These are phyloP conservation scores for Zymoseptoria pseudotritici DNA, from an alignment of 2,329 filamentous ascomycete species.

Conservation along the genomic window DNA sequence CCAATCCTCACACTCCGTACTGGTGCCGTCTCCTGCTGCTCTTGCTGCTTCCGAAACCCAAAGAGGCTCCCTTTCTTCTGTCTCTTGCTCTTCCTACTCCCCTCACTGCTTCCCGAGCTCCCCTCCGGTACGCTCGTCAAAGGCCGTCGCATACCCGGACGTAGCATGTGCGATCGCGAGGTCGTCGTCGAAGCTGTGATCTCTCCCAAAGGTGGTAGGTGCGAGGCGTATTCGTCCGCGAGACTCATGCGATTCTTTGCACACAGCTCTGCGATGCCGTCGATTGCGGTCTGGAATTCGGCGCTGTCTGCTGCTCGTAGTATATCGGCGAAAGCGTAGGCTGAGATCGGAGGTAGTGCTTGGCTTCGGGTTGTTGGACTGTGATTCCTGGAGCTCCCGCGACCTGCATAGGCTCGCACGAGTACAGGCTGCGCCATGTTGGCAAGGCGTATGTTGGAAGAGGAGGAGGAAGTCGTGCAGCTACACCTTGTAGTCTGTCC, in stretches of 20 bases:
- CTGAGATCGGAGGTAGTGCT: constrained; percentile 25
- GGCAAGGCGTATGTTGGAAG: constrained; percentile 7
- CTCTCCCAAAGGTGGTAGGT: constrained; percentile 55
- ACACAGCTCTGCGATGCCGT: constrained; percentile 57
- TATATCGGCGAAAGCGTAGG: constrained; percentile 28
- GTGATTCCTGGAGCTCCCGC: constrained; percentile 6
- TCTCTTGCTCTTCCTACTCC: constrained; percentile 19
- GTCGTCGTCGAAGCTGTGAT: constrained; percentile 33
- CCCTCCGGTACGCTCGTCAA: constrained; percentile 42
- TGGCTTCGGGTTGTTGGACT: constrained; percentile 7
- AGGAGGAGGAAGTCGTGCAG: neutral
- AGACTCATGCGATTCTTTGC: constrained; percentile 54
- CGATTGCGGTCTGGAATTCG: constrained; percentile 51
- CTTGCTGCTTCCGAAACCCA: constrained; percentile 16
- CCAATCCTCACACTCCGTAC: constrained; percentile 20
- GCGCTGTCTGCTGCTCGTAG: constrained; percentile 33
- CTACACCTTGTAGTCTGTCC: neutral
- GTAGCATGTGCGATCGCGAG: constrained; percentile 12
- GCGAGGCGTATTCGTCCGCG: constrained; percentile 55
- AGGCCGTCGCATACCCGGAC: constrained; percentile 29
- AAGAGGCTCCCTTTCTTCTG: constrained; percentile 19
- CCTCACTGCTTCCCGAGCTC: constrained; percentile 38
- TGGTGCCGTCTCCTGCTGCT: constrained; percentile 12
- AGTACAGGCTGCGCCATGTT: constrained; percentile 38
- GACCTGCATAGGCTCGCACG: constrained; percentile 26